Conservation (phyloP, 306 rosid genomes). For the Inga leiocalycina region DNA sequence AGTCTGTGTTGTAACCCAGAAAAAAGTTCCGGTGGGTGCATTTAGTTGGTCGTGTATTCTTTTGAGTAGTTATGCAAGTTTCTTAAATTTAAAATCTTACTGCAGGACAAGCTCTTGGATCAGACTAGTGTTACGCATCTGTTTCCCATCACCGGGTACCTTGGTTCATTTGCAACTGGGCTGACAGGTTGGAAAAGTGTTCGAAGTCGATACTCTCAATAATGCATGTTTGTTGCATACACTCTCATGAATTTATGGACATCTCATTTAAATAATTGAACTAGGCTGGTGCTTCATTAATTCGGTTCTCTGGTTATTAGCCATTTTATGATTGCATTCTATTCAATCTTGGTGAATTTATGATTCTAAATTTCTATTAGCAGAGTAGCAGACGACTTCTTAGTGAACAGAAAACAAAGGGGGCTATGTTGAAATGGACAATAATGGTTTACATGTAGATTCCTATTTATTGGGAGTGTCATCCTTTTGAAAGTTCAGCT, state of each 20-base stretch:
- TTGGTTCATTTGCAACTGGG: constrained; percentile 77
- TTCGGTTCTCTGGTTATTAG: neutral
- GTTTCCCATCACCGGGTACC: constrained; percentile 66
- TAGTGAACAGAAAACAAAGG: neutral
- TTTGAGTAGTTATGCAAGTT: neutral
- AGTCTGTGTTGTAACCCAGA: constrained; percentile 65
- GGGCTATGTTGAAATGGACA: neutral
- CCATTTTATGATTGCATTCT: neutral
- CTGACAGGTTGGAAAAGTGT: constrained; percentile 47
- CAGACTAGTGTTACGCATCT: constrained; percentile 74
- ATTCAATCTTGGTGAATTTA: neutral
- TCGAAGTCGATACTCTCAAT: neutral
- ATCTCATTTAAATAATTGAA: neutral
- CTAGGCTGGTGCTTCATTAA: neutral
- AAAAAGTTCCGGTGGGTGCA: constrained; percentile 27
- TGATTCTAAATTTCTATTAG: neutral
- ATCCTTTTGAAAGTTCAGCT: constrained; percentile 11
- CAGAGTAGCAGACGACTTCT: neutral
- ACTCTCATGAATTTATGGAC: neutral
- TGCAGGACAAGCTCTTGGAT: constrained; percentile 74
- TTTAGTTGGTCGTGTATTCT: neutral
- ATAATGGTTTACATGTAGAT: neutral
- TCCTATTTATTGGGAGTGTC: neutral
- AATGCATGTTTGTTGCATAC: neutral
- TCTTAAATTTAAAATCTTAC: neutral